These are phyloP conservation scores for Microstroma glucosiphilum DNA, from an alignment of 1,284 basidiomycete genomes.

Conservation along the genomic window DNA sequence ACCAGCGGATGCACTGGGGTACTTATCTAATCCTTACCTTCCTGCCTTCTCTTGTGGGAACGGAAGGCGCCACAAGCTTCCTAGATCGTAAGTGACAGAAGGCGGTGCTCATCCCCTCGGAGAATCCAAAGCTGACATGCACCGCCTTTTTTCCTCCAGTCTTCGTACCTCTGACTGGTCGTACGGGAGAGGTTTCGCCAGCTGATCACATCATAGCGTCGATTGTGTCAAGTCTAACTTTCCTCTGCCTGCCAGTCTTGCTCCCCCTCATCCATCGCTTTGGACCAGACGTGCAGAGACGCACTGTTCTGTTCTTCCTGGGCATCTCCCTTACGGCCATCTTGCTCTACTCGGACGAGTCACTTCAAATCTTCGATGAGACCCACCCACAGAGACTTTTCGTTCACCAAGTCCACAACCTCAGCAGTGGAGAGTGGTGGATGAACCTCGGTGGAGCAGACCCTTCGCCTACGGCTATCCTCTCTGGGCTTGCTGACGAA, in stretches of 20 bases:
- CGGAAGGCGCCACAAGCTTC: conserved; percentile 65
- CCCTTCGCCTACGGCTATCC: conserved; percentile 63
- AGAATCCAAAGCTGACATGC: not conserved
- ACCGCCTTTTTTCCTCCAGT: conserved; percentile 47
- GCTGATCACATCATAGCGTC: conserved; percentile 83
- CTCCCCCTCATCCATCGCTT: conserved; percentile 68
- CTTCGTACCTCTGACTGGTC: conserved; percentile 78
- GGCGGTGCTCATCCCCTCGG: not conserved
- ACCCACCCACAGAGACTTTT: conserved; percentile 85
- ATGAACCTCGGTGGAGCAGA: conserved; percentile 80
- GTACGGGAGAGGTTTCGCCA: conserved; percentile 53
- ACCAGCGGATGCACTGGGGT: conserved; percentile 33
- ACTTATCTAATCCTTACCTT: conserved; percentile 41
- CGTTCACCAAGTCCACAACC: conserved; percentile 77
- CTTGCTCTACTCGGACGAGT: conserved; percentile 59
- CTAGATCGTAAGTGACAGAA: conserved; percentile 53
- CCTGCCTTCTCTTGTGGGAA: conserved; percentile 63
- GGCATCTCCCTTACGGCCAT: conserved; percentile 55
- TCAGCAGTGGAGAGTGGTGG: conserved; percentile 63
- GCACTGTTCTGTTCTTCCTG: conserved; percentile 56
- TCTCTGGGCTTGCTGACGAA: conserved; percentile 60
- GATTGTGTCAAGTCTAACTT: conserved; percentile 53
- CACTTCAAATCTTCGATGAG: conserved; percentile 66
- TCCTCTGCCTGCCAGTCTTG: conserved; percentile 61
- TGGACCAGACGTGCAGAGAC: conserved; percentile 50